Evolutionary conservation across 331 rosid species (phyloP), one percentile per base, ranked within the genome.

Genomic region (Cydonia oblonga): DNA sequence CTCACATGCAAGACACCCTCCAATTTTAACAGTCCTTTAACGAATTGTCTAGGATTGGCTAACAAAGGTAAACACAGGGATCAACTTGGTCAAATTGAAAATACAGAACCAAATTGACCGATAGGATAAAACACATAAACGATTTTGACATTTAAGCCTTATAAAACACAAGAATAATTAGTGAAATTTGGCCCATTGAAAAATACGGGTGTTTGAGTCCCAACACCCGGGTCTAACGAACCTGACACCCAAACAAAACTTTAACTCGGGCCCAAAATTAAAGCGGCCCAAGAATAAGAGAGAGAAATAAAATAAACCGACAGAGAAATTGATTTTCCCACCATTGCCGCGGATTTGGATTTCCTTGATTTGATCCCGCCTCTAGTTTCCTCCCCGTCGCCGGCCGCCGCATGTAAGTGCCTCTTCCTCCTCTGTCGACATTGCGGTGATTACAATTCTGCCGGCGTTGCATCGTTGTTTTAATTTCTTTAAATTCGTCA

Each of bases 351-450:
- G 32, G 51, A 40, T 73, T 68, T 46, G 61, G 30, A 61, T 44
- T 66, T 72, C 53, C 30, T 63, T 35, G 13, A 18, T 22, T 56
- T 62, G 68, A 44, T 54, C 54, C 56, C 60, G 11, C 61, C 42
- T 24, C 72, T 38, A 35, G 67, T 44, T 64, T 40, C 44, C 69
- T 65, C n/a, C 65, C 44, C n/a, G 25, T 49, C 54, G 54, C 20
- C 54, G 54, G 54, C 54, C 20, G 18, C 42, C 42, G 42, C 57
- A 26, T 46, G 77, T 78, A 32, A 72, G 78, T 72, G 20, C 62
- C 51, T 25, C 56, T 72, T 25, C 56, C 59, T 38, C 32, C 19
- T 71, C 20, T 67, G 20, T 54, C 46, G 22, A 6, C 52, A 25
- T 72, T 62, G 32, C 19, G 35, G 24, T 14, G 15, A 29, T 29